phyloP scores from a whole-genome alignment of 2,329 filamentous ascomycete species.

The Aphanoascus verrucosus region DNA sequence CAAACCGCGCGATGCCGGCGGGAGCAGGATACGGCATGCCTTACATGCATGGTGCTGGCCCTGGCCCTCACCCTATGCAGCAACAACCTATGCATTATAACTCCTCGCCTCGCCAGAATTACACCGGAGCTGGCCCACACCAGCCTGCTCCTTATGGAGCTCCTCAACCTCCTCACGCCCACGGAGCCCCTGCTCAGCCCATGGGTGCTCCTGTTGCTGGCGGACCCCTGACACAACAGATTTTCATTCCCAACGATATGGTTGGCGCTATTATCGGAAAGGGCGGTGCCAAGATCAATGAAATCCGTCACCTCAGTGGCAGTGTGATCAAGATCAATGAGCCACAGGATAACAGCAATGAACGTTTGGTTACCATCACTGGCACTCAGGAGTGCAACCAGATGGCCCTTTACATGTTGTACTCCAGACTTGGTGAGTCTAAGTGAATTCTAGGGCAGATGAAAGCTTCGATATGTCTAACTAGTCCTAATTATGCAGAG shows the following conservation, averaged over 20 bases:
- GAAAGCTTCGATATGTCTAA: slow-evolving; percentile 3
- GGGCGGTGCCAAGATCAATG: slow-evolving; percentile 97
- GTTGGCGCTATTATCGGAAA: slow-evolving; percentile 98
- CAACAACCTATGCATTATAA: slow-evolving; percentile 69
- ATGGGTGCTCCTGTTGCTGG: slow-evolving; percentile 66
- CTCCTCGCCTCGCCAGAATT: slow-evolving; percentile 60
- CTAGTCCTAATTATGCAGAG: slow-evolving; percentile 39
- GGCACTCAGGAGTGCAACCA: slow-evolving; percentile 97
- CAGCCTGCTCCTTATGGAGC: slow-evolving; percentile 59
- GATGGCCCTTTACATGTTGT: slow-evolving; percentile 99
- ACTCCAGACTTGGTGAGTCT: slow-evolving; percentile 77
- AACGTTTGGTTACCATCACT: slow-evolving; percentile 92
- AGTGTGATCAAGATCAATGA: slow-evolving; percentile 99
- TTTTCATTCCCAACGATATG: slow-evolving; percentile 99
- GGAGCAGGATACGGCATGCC: slow-evolving; percentile 57
- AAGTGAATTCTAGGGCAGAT: neutral
- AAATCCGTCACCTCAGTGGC: slow-evolving; percentile 91
- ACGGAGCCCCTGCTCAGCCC: slow-evolving; percentile 57
- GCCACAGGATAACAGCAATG: slow-evolving; percentile 97
- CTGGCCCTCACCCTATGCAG: slow-evolving; percentile 45
- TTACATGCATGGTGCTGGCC: slow-evolving; percentile 60
- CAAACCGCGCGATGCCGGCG: slow-evolving; percentile 64
- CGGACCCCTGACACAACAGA: slow-evolving; percentile 88
- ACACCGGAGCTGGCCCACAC: slow-evolving; percentile 68
- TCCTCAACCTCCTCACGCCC: slow-evolving; percentile 48